Evolutionary conservation across 306 rosid genomes (phyloP).

Genomic region (Glycine tomentella): DNA sequence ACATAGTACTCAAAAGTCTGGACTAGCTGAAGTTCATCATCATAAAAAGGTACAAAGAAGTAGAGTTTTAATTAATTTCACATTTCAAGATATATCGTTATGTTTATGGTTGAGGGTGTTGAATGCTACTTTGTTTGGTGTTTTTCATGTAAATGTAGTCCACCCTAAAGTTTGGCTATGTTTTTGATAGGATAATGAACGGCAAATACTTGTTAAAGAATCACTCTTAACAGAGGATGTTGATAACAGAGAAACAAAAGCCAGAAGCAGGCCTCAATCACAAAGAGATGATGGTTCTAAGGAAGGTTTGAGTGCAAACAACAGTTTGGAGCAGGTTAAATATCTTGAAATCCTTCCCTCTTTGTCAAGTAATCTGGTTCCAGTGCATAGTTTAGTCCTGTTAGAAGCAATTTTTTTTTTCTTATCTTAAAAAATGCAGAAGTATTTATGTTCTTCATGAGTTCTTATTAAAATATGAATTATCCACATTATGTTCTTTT

Average conservation of each 20-base stretch:
- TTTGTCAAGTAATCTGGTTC: not conserved
- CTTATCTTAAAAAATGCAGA: not conserved
- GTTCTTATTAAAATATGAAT: conserved; percentile 20
- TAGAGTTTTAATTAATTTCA: conserved; percentile 9
- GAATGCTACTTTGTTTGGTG: not conserved
- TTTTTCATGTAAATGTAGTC: conserved; percentile 19
- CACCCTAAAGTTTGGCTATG: conserved; percentile 27
- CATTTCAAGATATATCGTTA: not conserved
- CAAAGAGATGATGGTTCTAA: conserved; percentile 42
- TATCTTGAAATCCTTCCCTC: conserved; percentile 30
- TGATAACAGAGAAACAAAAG: conserved; percentile 40
- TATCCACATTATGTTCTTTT: conserved; percentile 20
- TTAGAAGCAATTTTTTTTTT: too few relatives aligned
- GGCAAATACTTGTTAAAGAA: conserved; percentile 41
- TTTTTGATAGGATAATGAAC: conserved; percentile 36
- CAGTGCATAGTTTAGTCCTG: conserved; percentile 20
- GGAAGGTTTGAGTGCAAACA: conserved; percentile 37
- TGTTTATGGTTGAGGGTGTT: conserved; percentile 13
- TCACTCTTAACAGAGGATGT: conserved; percentile 46
- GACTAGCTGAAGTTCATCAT: conserved; percentile 54
- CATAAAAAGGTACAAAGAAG: conserved; percentile 58
- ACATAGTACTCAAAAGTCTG: conserved; percentile 52
- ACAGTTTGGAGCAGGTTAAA: conserved; percentile 45
- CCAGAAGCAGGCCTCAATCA: conserved; percentile 32
- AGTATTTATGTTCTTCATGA: conserved; percentile 4